Conservation (phyloP, 768 basidiomycete genomes). For the Panus rudis region DNA sequence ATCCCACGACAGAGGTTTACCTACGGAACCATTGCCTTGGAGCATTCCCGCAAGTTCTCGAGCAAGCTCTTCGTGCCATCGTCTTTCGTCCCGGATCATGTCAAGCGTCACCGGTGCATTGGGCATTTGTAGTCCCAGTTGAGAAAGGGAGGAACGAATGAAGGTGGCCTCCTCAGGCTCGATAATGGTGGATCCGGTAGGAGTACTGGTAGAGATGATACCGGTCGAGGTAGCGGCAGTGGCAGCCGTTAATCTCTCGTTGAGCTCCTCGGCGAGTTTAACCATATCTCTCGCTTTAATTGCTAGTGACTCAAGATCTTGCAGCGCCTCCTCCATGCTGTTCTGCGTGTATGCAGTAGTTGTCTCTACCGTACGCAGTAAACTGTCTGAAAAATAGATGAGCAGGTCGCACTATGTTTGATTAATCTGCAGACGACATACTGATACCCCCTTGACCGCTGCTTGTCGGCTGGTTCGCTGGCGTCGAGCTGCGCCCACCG, state of each 20-base stretch:
- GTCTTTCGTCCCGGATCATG: constrained; percentile 77
- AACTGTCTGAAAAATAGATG: constrained; percentile 52
- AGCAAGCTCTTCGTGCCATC: constrained; percentile 76
- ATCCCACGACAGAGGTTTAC: too few relatives aligned
- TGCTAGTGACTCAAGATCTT: constrained; percentile 88
- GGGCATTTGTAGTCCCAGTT: constrained; percentile 74
- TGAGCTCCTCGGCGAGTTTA: constrained; percentile 79
- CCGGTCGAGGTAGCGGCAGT: constrained; percentile 11
- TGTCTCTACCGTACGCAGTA: constrained; percentile 68
- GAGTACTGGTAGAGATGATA: constrained; percentile 12
- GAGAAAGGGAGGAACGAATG: constrained; percentile 83
- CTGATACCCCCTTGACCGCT: background rate
- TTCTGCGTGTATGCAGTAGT: constrained; percentile 56
- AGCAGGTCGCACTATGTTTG: background rate
- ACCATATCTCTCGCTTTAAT: constrained; percentile 92
- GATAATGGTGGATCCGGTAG: constrained; percentile 21
- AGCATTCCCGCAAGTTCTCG: constrained; percentile 75
- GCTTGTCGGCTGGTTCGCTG: background rate
- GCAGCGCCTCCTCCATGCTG: constrained; percentile 67
- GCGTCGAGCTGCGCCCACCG: too few relatives aligned
- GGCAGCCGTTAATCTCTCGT: constrained; percentile 63
- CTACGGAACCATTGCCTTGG: constrained; percentile 25
- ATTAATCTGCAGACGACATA: background rate
- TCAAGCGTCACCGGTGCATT: constrained; percentile 82
- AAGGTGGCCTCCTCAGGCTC: constrained; percentile 83